phyloP scores from a whole-genome alignment of 805 yeast genomes.

The Kodamaea fukazawae region DNA sequence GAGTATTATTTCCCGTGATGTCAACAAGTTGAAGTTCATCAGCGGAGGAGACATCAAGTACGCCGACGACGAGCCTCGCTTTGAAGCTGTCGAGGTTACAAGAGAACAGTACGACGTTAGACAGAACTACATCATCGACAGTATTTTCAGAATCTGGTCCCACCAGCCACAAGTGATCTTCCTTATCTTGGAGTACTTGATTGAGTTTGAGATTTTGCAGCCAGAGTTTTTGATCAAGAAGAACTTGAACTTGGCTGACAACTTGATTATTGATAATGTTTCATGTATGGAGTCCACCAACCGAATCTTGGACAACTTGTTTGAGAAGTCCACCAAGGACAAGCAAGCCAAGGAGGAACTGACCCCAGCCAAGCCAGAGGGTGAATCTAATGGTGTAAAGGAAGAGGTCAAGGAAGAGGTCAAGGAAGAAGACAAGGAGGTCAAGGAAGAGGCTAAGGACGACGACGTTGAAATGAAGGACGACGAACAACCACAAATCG shows the following conservation, averaged over 20 bases:
- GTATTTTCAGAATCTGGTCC: constrained; percentile 42
- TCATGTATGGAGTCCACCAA: constrained; percentile 44
- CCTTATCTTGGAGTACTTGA: constrained; percentile 40
- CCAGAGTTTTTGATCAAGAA: constrained; percentile 27
- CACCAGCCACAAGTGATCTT: constrained; percentile 46
- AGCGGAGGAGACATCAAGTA: constrained; percentile 32
- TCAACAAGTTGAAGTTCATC: constrained; percentile 37
- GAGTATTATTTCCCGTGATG: constrained; percentile 38
- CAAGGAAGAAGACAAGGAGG: constrained; percentile 8
- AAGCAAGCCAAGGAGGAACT: constrained; percentile 1
- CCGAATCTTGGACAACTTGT: constrained; percentile 27
- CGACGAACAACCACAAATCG: not conserved
- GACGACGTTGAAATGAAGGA: not conserved
- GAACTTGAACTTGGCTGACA: constrained; percentile 24
- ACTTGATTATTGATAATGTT: constrained; percentile 38
- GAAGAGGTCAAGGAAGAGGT: not conserved
- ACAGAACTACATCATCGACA: constrained; percentile 38
- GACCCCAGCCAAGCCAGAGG: not conserved
- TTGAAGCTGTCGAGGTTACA: constrained; percentile 26
- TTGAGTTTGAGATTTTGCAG: constrained; percentile 36
- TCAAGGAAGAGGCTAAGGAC: constrained; percentile 7
- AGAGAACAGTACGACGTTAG: constrained; percentile 23
- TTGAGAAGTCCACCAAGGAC: constrained; percentile 12
- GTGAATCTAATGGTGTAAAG: no score
- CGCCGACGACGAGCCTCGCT: constrained; percentile 32